Evolutionary conservation across 805 yeast genomes (phyloP), one percentile per base, ranked within the genome.

Genomic region (Metschnikowia picachoensis): DNA sequence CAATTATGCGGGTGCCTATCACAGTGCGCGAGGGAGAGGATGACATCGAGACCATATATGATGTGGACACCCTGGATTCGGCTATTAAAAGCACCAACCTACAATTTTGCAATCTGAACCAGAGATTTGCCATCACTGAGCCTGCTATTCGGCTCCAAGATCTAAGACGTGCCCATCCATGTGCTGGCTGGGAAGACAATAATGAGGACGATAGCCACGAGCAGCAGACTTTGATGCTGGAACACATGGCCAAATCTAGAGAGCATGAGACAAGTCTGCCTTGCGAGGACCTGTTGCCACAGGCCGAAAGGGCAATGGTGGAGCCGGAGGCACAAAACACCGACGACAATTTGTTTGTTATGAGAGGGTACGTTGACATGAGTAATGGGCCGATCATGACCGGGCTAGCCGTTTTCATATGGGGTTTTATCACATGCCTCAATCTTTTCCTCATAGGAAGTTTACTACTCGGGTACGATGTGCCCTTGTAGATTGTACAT

Each of bases 341-440:
- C 6, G 67, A 64, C 56, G 64, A 51, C 43, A 53, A 41, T 39
- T 45, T 52, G 38, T 52, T 56, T 46, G 40, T 68, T 56, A 51
- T 65, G 39, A 60, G 54, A 44, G 73, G 70, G 16, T 72, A 65
- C 46, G 76, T 74, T 39, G 95, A 87, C 65, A 81, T 85, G 76
- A 84, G 91, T 57, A 87, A 86, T 61, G 79, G 87, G 14, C 71
- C 70, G 10, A 43, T 71, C 31, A 73, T 85, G 37, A 70, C 85
- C 3, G 61, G 73, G 36, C 39, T 70, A 1, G 87, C 94, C 2
- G 59, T 82, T 11, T 47, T 75, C 25, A 77, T 85, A 12, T 89
- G 95, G 89, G 77, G 77, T 0, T 73, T 82, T 20, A 86, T 89
- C 17, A 79, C 90, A 8, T 70, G 80, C 25, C 74, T 89, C 58